phyloP scores from a whole-genome alignment of 1,284 basidiomycete genomes.

The Heterobasidion parviporum region DNA sequence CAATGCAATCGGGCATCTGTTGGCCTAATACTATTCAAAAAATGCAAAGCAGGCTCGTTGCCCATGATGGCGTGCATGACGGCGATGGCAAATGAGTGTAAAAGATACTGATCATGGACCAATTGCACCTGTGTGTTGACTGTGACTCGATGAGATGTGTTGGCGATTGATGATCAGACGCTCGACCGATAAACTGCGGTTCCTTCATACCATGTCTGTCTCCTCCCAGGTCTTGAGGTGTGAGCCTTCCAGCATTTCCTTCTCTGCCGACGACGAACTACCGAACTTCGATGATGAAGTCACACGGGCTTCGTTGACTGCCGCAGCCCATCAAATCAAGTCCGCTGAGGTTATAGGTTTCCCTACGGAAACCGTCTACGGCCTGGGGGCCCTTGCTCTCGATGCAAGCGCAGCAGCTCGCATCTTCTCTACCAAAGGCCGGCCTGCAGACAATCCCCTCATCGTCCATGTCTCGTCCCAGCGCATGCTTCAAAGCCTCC shows the following conservation, averaged over 20 bases:
- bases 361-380: constrained; percentile 98
- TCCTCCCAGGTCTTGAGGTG: constrained; percentile 23
- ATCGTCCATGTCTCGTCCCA: constrained; percentile 94
- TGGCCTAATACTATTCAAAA: no score
- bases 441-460: constrained; percentile 94
- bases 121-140: neutral
- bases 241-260: constrained; percentile 40
- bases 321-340: constrained; percentile 41
- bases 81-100: no score
- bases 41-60: no score
- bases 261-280: constrained; percentile 18
- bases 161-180: neutral
- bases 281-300: constrained; percentile 36
- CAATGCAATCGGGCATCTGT: neutral
- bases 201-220: neutral
- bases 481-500: constrained; percentile 70
- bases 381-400: constrained; percentile 84
- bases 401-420: constrained; percentile 53
- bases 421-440: constrained; percentile 88
- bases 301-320: constrained; percentile 37
- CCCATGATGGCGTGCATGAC: no score
- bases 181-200: neutral
- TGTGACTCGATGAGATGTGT: neutral
- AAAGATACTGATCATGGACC: no score
- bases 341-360: constrained; percentile 68